Percentiles rank a stretch among this genome's conserved stretches.
phyloP scores from a whole-genome alignment of 2,329 filamentous ascomycete genomes.

The Colletotrichum cordylinicola region DNA sequence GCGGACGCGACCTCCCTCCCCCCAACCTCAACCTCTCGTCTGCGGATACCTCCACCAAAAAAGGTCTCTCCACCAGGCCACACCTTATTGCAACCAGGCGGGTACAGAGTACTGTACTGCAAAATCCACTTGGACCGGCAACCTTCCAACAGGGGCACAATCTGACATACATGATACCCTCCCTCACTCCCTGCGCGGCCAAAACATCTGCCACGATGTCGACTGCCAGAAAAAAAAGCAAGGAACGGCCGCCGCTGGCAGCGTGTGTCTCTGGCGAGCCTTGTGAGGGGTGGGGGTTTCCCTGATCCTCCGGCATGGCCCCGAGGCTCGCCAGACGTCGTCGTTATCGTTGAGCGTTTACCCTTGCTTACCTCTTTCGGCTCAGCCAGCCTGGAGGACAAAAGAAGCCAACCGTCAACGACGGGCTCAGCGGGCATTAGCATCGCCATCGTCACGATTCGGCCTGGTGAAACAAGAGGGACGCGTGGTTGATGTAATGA shows the following conservation, averaged over 20 bases:
- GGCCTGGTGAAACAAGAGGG: background rate
- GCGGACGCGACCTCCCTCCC: background rate
- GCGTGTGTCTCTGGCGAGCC: background rate
- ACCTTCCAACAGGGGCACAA: background rate
- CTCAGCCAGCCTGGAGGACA: background rate
- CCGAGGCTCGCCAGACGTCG: background rate
- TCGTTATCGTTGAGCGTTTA: background rate
- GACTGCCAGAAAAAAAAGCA: slow-evolving; percentile 2
- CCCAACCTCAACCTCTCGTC: background rate
- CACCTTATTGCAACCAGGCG: background rate
- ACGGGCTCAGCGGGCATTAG: background rate
- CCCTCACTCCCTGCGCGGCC: background rate
- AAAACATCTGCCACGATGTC: background rate
- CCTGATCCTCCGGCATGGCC: background rate
- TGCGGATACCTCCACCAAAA: background rate
- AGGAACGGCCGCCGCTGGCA: background rate
- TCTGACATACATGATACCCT: slow-evolving; percentile 17
- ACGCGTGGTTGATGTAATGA: background rate
- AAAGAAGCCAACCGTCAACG: background rate
- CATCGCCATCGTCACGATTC: background rate
- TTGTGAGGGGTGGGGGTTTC: background rate
- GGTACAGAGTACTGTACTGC: background rate
- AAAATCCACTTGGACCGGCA: background rate
- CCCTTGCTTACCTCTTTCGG: background rate
- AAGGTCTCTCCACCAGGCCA: background rate